Percentiles rank a stretch among this genome's conserved stretches.
Conservation (phyloP, 805 yeast genomes). For the Pichia manshurica region DNA sequence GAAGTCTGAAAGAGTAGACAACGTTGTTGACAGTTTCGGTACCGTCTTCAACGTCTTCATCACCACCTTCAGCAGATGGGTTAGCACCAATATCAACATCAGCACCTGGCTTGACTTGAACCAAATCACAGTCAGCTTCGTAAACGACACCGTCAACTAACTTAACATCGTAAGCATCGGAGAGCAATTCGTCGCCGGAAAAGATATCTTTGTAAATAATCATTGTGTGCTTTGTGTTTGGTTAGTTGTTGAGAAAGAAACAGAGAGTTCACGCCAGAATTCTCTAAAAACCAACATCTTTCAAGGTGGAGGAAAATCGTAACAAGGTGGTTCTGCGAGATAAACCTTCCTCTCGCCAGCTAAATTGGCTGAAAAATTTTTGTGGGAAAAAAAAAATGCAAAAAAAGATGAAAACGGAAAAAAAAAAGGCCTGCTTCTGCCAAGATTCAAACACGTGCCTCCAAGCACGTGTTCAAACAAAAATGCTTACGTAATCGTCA, state of each 20-base stretch:
- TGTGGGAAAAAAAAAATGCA: no score
- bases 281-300: no score
- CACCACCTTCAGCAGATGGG: conserved; percentile 97
- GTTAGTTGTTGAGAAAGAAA: neutral
- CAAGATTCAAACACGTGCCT: neutral
- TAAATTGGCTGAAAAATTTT: no score
- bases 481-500: no score
- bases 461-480: neutral
- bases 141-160: conserved; percentile 85
- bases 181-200: conserved; percentile 92
- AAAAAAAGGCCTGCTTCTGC: neutral
- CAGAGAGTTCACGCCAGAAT: neutral
- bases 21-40: conserved; percentile 94
- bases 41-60: conserved; percentile 76
- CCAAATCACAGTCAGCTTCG: conserved; percentile 96
- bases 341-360: no score
- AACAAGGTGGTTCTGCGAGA: no score
- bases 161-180: conserved; percentile 92
- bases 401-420: no score
- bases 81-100: conserved; percentile 98
- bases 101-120: conserved; percentile 76
- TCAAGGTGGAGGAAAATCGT: no score
- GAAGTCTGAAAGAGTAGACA: conserved; percentile 97
- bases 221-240: conserved; percentile 22
- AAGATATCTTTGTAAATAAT: conserved; percentile 63